Conservation (phyloP, 139 green algal species). For the Pedinophyceae sp. region DNA sequence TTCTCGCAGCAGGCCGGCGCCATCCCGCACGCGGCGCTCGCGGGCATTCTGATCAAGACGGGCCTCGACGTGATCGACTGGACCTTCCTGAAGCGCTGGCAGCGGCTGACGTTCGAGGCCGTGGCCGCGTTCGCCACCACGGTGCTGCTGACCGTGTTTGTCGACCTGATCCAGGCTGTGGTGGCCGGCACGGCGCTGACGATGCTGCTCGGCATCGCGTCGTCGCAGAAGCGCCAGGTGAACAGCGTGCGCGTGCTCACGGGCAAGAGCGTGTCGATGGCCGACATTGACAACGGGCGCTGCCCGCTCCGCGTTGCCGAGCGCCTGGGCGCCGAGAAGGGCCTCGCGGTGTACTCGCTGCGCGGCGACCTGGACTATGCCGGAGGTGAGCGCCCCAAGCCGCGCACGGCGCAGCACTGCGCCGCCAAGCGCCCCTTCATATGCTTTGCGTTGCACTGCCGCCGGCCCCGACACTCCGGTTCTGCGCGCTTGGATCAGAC, state of each 20-base stretch:
- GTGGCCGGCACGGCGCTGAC: constrained; percentile 8
- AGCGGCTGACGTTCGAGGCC: constrained; percentile 4
- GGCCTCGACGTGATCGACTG: constrained; percentile 16
- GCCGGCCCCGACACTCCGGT: no score
- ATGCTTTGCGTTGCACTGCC: no score
- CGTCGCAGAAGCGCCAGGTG: constrained; percentile 7
- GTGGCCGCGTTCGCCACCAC: constrained; percentile 11
- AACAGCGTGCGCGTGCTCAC: constrained; percentile 8
- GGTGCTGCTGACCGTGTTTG: constrained; percentile 12
- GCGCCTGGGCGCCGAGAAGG: no score
- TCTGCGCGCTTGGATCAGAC: no score
- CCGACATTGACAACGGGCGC: not conserved
- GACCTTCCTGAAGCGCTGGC: constrained; percentile 6
- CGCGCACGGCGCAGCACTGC: no score
- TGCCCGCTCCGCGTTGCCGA: no score
- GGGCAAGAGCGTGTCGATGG: not conserved
- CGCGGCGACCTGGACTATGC: no score
- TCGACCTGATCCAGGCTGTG: constrained; percentile 17
- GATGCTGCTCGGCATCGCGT: constrained; percentile 11
- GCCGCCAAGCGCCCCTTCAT: no score
- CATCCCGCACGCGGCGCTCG: constrained; percentile 8
- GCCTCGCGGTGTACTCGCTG: no score
- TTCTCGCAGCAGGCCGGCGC: not conserved
- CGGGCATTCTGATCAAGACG: constrained; percentile 15
- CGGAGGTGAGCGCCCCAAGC: no score